A percentile compares a stretch with the other conserved stretches of the same genome.
Conservation (phyloP, 2,329 filamentous ascomycete species). For the Penicillium aurantiogriseum region DNA sequence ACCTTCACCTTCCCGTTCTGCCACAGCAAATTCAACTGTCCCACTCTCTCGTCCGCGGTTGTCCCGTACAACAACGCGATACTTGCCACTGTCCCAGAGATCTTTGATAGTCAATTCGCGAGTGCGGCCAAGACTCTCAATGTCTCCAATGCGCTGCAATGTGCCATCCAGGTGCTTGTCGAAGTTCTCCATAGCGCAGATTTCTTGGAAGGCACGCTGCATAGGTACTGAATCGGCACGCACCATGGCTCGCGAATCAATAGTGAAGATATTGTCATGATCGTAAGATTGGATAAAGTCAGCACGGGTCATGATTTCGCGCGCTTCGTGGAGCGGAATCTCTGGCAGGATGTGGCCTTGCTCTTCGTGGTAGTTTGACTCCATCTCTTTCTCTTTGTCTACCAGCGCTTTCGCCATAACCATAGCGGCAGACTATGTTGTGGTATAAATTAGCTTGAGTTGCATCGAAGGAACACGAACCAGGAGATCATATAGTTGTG, state of each 20-base stretch:
- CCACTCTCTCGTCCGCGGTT: slow-evolving; percentile 48
- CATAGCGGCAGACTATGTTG: slow-evolving; percentile 78
- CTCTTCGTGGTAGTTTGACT: slow-evolving; percentile 61
- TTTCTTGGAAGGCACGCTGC: slow-evolving; percentile 85
- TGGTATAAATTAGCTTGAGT: slow-evolving; percentile 16
- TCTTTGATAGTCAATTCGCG: slow-evolving; percentile 95
- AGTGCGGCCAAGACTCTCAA: slow-evolving; percentile 91
- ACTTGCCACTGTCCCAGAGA: slow-evolving; percentile 78
- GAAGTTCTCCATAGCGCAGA: slow-evolving; percentile 75
- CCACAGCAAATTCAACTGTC: slow-evolving; percentile 49
- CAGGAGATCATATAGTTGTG: not conserved
- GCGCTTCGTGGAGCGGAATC: slow-evolving; percentile 76
- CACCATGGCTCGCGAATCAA: slow-evolving; percentile 81
- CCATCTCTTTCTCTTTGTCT: slow-evolving; percentile 68
- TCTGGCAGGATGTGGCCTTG: slow-evolving; percentile 74
- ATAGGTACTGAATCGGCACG: slow-evolving; percentile 94
- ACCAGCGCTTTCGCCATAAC: slow-evolving; percentile 87
- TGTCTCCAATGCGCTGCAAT: slow-evolving; percentile 80
- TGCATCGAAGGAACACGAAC: not conserved
- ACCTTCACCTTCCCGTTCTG: slow-evolving; percentile 36
- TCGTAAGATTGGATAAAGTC: slow-evolving; percentile 95
- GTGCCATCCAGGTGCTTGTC: slow-evolving; percentile 79
- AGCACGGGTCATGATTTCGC: slow-evolving; percentile 90
- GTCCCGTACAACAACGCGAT: slow-evolving; percentile 59
- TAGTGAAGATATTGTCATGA: slow-evolving; percentile 91